Base-by-base conservation (phyloP, 2,329 filamentous ascomycete genomes). In the Fusarium cyanostomum region DNA sequence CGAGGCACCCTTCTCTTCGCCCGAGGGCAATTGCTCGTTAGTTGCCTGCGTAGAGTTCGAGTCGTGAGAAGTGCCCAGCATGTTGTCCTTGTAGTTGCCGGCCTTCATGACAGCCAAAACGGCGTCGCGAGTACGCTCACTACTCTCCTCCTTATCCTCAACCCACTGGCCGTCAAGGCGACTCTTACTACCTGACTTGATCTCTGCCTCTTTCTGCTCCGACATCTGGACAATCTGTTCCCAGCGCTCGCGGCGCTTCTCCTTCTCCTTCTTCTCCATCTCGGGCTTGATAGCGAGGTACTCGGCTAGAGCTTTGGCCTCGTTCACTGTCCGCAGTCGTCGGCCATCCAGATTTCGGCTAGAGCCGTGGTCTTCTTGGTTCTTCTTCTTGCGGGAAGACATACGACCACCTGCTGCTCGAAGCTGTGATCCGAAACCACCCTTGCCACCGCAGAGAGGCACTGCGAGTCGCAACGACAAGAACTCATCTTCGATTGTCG, bases 371-470 rank as follows among this genome's bases (percentile, higher is more conserved):
- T 92, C 89, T 33, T 96, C 92, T 69, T 91, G 87, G 53, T 89
- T 89, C 72, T 89, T 89, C 83, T 94, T 95, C 81, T 96, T 96
- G 71, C 86, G 86, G n/a, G 92, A 94, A 3, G 93, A 96, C 95
- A 99, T 99, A 80, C 96, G 94, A 35, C 96, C 95, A 73, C 96
- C 95, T 4, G 95, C 95, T 0, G 96, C 95, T 73, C 96, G 92
- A 33, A 99, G 88, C 77, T 99, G 96, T 2, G 94, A 98, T 51
- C 95, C 95, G 75, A 99, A 99, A 72, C 95, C 95, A 77, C 95
- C 95, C 75, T 99, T 99, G 74, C 96, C 96, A 80, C 96, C 95
- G 69, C 90, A 91, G 34, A 97, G 80, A 7, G 91, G 90, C 2
- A 89, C 82, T 7, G 88, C 89, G 27, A 99, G 86, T 51, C 93